Percentiles rank a stretch among this genome's conserved stretches.
Conservation (phyloP, 2,329 filamentous ascomycete genomes). For the Whalleya microplaca region DNA sequence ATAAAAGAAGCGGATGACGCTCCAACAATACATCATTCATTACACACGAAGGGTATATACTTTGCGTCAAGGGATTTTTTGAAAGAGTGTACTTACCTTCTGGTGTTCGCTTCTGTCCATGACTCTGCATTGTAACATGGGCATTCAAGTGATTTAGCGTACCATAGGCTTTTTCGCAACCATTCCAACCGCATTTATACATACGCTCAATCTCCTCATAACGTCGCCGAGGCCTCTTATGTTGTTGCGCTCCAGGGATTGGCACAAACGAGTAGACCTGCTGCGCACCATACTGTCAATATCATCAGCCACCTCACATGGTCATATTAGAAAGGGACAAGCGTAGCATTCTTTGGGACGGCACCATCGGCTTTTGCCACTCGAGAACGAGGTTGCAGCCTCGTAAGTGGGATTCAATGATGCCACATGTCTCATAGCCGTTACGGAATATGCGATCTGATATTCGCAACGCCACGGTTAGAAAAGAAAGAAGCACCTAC, state of each 20-base stretch:
- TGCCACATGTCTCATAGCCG: not conserved
- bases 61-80: not conserved
- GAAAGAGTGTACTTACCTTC: constrained; percentile 72
- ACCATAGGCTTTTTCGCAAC: constrained; percentile 97
- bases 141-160: constrained; percentile 97
- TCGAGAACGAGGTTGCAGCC: too few relatives aligned
- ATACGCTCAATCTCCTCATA: constrained; percentile 99
- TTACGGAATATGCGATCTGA: constrained; percentile 20
- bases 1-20: too few relatives aligned
- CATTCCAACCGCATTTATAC: constrained; percentile 99
- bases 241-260: constrained; percentile 94
- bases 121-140: constrained; percentile 98
- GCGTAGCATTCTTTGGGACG: not conserved
- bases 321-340: constrained; percentile 18
- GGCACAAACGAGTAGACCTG: constrained; percentile 98
- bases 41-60: not conserved
- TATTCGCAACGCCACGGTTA: not conserved
- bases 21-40: not conserved
- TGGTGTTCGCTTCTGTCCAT: constrained; percentile 90
- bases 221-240: constrained; percentile 88
- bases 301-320: constrained; percentile 36
- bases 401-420: not conserved
- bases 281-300: constrained; percentile 42
- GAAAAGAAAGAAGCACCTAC: constrained; percentile 48
- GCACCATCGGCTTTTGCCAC: not conserved